These are phyloP conservation scores for Ilex paraguariensis DNA, from an alignment of 305 asterid species.

Conservation along the genomic window DNA sequence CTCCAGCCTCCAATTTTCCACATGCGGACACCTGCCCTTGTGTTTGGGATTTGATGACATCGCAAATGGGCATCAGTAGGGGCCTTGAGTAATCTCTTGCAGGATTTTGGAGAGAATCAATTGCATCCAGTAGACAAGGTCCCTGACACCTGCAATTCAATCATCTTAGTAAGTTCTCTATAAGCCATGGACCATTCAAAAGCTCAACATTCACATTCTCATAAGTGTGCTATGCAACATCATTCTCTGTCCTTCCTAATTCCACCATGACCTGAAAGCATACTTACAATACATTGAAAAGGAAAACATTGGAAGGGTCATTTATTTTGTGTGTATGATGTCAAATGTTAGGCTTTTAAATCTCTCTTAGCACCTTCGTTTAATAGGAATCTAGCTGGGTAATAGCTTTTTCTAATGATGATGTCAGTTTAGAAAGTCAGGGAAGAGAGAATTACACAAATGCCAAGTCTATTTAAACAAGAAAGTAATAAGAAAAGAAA, in stretches of 20 bases:
- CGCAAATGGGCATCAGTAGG: constrained; percentile 74
- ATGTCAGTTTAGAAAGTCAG: too few relatives aligned
- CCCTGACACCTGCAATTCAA: constrained; percentile 70
- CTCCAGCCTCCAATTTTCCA: constrained; percentile 93
- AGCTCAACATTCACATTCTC: neutral
- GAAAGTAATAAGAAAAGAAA: too few relatives aligned
- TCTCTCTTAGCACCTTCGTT: too few relatives aligned
- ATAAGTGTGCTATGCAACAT: neutral
- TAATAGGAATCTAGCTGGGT: too few relatives aligned
- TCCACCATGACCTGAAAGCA: neutral
- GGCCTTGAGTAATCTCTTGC: constrained; percentile 79
- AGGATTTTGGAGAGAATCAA: constrained; percentile 88
- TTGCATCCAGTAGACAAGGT: constrained; percentile 73
- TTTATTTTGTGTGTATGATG: too few relatives aligned
- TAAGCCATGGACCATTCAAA: neutral
- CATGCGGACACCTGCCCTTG: constrained; percentile 72
- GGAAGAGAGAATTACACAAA: too few relatives aligned
- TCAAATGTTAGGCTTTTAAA: too few relatives aligned
- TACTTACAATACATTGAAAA: neutral
- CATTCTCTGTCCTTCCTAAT: neutral
- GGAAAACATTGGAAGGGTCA: too few relatives aligned
- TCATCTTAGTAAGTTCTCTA: neutral
- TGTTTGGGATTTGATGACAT: constrained; percentile 71
- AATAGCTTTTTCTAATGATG: too few relatives aligned
- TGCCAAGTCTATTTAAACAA: too few relatives aligned